Conservation (phyloP, 1,284 basidiomycete genomes). For the Pseudozyma flocculosa region DNA sequence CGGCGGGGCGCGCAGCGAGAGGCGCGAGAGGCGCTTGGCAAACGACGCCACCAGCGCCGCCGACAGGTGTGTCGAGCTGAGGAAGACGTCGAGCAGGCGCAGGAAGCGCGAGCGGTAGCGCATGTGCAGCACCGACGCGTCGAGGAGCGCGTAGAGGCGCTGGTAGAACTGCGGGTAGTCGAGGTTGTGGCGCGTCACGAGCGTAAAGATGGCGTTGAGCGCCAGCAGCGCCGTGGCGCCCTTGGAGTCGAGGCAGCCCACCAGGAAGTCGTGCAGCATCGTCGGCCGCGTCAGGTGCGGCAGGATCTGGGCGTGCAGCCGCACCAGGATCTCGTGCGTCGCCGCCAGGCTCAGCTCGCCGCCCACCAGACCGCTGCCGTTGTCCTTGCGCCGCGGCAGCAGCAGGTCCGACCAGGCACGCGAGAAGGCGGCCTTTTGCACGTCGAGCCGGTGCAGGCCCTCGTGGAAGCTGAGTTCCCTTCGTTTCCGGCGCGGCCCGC, state of each 20-base stretch:
- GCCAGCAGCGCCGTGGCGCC: constrained; percentile 85
- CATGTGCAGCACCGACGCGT: constrained; percentile 75
- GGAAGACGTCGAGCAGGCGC: constrained; percentile 83
- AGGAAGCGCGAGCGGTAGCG: constrained; percentile 94
- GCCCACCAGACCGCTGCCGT: constrained; percentile 51
- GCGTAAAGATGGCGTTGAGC: constrained; percentile 83
- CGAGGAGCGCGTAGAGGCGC: constrained; percentile 82
- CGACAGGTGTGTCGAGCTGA: constrained; percentile 88
- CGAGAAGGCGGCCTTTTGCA: constrained; percentile 77
- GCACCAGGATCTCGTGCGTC: constrained; percentile 68
- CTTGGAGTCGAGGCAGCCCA: constrained; percentile 69
- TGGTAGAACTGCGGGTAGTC: constrained; percentile 96
- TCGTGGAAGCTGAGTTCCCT: constrained; percentile 52
- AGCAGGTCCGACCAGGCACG: constrained; percentile 74
- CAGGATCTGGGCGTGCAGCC: constrained; percentile 80
- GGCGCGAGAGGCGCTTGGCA: constrained; percentile 81
- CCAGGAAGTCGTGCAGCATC: constrained; percentile 91
- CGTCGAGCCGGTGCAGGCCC: constrained; percentile 67
- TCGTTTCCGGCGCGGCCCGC: constrained; percentile 44
- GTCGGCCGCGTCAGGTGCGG: constrained; percentile 74
- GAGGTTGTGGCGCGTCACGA: constrained; percentile 91
- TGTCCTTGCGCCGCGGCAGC: constrained; percentile 59
- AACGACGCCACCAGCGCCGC: constrained; percentile 88
- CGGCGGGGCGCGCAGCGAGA: constrained; percentile 82
- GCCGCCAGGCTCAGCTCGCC: constrained; percentile 61